A percentile compares a stretch with the other conserved stretches of the same genome.
These are phyloP conservation scores for Chrysosphaeria jannelii DNA, from an alignment of 2,329 filamentous ascomycete species.

Conservation along the genomic window DNA sequence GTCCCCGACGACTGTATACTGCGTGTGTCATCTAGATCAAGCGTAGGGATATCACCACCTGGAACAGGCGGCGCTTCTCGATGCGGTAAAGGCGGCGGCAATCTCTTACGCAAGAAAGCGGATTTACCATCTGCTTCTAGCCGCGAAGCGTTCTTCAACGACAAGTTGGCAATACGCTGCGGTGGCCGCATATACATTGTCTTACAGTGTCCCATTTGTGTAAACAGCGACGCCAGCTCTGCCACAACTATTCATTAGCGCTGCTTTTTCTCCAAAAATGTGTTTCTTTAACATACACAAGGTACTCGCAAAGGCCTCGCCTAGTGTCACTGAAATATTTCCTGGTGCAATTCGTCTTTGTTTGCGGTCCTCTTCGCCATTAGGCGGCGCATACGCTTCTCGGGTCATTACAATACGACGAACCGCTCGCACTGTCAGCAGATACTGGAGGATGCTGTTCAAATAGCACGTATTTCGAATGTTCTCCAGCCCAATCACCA, in stretches of 20 bases:
- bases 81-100: too few relatives aligned
- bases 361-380: slow-evolving; percentile 29
- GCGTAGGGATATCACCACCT: too few relatives aligned
- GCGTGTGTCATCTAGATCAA: too few relatives aligned
- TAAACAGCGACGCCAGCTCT: slow-evolving; percentile 41
- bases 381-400: slow-evolving; percentile 35
- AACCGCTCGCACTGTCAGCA: slow-evolving; percentile 64
- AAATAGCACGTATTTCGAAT: slow-evolving; percentile 96
- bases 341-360: slow-evolving; percentile 16
- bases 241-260: too few relatives aligned
- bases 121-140: slow-evolving; percentile 5
- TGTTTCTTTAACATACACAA: slow-evolving; percentile 21
- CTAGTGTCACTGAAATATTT: slow-evolving; percentile 3
- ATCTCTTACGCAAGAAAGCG: too few relatives aligned
- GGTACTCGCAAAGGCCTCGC: slow-evolving; percentile 17
- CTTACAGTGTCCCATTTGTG: slow-evolving; percentile 33
- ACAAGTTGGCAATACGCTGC: slow-evolving; percentile 50
- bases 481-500: slow-evolving; percentile 68
- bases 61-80: too few relatives aligned
- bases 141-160: slow-evolving; percentile 18
- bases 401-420: slow-evolving; percentile 55
- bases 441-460: slow-evolving; percentile 85
- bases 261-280: not conserved
- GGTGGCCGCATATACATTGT: slow-evolving; percentile 35
- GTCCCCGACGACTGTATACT: too few relatives aligned